These are phyloP conservation scores for Cetraspora pellucida DNA, from an alignment of 192 early-diverging fungal species.

Conservation along the genomic window DNA sequence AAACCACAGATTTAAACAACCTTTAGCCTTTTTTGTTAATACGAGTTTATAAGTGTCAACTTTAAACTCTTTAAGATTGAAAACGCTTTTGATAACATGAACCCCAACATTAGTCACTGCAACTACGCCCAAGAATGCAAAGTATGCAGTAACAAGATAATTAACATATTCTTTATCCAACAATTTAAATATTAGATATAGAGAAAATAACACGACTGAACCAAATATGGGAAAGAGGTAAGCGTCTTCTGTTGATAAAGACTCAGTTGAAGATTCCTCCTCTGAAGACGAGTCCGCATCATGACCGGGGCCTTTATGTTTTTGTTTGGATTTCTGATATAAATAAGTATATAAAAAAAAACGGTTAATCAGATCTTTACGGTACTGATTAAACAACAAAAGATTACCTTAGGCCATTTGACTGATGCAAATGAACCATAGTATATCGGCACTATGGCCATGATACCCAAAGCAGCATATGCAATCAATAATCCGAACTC, in stretches of 20 bases:
- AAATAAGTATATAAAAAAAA: slow-evolving; percentile 12
- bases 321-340: slow-evolving; percentile 49
- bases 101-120: slow-evolving; percentile 68
- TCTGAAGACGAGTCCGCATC: slow-evolving; percentile 70
- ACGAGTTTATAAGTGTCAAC: slow-evolving; percentile 75
- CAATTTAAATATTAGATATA: slow-evolving; percentile 89
- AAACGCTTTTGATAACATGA: slow-evolving; percentile 51
- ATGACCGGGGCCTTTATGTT: slow-evolving; percentile 37
- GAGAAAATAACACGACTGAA: slow-evolving; percentile 73
- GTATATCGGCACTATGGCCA: slow-evolving; percentile 90
- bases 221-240: slow-evolving; percentile 93
- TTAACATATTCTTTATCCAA: slow-evolving; percentile 86
- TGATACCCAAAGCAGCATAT: slow-evolving; percentile 81
- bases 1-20: slow-evolving; percentile 37
- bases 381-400: not conserved
- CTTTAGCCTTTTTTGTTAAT: slow-evolving; percentile 67
- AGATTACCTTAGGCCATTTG: slow-evolving; percentile 56
- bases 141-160: slow-evolving; percentile 80
- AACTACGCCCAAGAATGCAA: slow-evolving; percentile 79
- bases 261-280: slow-evolving; percentile 68
- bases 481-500: slow-evolving; percentile 66
- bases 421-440: slow-evolving; percentile 78
- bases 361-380: not conserved
- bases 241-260: slow-evolving; percentile 84
- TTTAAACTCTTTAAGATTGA: slow-evolving; percentile 48